Evolutionary conservation across 805 yeast genomes (phyloP).

Genomic region (Ogataea sp.): DNA sequence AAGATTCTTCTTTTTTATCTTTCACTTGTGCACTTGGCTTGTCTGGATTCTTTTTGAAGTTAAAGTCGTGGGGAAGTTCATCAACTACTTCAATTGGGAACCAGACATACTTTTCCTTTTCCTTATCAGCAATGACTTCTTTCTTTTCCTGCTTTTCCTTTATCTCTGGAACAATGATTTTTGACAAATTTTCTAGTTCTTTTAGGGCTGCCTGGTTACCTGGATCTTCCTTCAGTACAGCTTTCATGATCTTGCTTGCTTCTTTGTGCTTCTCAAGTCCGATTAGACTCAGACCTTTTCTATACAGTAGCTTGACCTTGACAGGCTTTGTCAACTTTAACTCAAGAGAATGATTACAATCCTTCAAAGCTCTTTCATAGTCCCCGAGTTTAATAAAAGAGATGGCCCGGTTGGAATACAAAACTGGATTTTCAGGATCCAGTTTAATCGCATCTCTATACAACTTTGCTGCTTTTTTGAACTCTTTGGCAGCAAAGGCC

Average conservation of each 20-base stretch:
- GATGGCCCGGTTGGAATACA: slow-evolving; percentile 64
- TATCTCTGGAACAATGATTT: too few species aligned
- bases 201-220: slow-evolving; percentile 28
- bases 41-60: not conserved
- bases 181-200: slow-evolving; percentile 21
- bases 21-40: not conserved
- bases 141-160: too few species aligned
- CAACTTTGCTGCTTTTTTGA: slow-evolving; percentile 38
- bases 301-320: slow-evolving; percentile 40
- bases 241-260: slow-evolving; percentile 20
- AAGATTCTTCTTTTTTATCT: not conserved
- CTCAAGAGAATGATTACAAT: slow-evolving; percentile 41
- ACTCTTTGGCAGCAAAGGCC: slow-evolving; percentile 39
- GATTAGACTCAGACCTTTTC: slow-evolving; percentile 36
- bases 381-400: slow-evolving; percentile 45
- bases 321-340: slow-evolving; percentile 22
- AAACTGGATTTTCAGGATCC: slow-evolving; percentile 43
- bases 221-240: slow-evolving; percentile 35
- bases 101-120: too few species aligned
- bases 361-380: slow-evolving; percentile 40
- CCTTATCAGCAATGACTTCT: too few species aligned
- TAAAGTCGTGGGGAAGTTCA: slow-evolving; percentile 11
- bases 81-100: slow-evolving; percentile 12
- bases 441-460: slow-evolving; percentile 49
- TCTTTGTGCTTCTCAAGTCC: slow-evolving; percentile 22